Base-by-base conservation (phyloP, 345 rosid genomes). In the Gynandropsis gynandra region DNA sequence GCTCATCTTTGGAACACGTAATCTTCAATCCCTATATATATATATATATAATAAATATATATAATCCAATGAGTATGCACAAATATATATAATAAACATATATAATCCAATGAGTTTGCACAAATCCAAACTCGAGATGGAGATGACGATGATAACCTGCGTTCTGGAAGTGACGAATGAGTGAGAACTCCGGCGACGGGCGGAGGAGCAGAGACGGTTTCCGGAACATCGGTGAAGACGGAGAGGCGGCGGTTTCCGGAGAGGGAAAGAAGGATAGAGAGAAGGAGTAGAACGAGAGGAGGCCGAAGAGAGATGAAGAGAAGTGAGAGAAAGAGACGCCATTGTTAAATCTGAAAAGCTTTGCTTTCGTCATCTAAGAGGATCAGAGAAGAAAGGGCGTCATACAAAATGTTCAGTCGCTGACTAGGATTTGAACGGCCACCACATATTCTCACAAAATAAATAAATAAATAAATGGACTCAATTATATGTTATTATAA, bases 1-100 rank as follows among this genome's bases (percentile, higher is more conserved):
- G 82, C 68, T 81, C 79, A 20, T 32, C 41, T 4, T 63, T 54
- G 9, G 80, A 89, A 76, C 90, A 75, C 52, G 43, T 56, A 46
- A 83, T 47, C 65, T 70, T 52, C 52, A 73, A 56, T 18, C 64
- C 69, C 82, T 74, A 73, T 69, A 24, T 29, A 18, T 8, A 10
- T 13, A 44, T 0, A 15, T 14, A 37, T 33, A 7, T 35, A 10
- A 59, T 12, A 14, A 12, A 42, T 42, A 42, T 7, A 24, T n/a
- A n/a, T n/a, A 24, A 24, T 24, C 5, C 29, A 24, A 2, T 24
- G 2, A 2, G 29, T 24, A 24, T 24, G 29, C 2, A 5, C 29
- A 24, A 2, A 24, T 24, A 24, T 2, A 24, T 5, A 24, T 5
- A 24, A 24, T 24, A 24, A 2, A 24, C 29, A 24, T 24, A 24